These are phyloP conservation scores for Pythium vanterpoolii DNA, from an alignment of 352 stramenopile species.

Conservation along the genomic window DNA sequence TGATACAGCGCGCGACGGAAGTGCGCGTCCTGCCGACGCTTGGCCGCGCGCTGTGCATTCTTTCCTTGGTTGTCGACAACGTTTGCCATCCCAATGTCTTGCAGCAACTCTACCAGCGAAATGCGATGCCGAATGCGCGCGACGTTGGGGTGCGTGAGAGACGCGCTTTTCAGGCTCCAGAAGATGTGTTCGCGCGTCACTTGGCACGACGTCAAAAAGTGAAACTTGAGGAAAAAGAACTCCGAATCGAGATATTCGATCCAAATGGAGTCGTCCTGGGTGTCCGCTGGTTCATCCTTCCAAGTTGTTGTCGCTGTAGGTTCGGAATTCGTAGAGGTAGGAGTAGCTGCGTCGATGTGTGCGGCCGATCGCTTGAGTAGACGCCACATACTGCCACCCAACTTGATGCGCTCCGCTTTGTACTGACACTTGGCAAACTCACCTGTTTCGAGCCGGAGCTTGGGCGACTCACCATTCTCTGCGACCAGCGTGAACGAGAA, in stretches of 20 bases:
- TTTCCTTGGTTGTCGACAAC: constrained; percentile 30
- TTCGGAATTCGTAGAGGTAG: not conserved
- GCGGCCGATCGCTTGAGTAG: constrained; percentile 38
- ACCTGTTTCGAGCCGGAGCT: constrained; percentile 52
- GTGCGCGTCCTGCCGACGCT: constrained; percentile 21
- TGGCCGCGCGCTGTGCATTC: not conserved
- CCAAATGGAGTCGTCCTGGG: constrained; percentile 32
- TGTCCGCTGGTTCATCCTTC: not conserved
- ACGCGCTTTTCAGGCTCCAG: constrained; percentile 64
- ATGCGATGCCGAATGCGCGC: constrained; percentile 60
- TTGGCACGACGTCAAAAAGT: constrained; percentile 75
- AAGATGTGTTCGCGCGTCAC: constrained; percentile 70
- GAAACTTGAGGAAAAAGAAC: constrained; percentile 60
- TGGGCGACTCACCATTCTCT: constrained; percentile 35
- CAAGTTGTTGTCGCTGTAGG: not conserved
- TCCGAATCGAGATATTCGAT: constrained; percentile 69
- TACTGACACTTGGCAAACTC: constrained; percentile 73
- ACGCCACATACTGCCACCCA: constrained; percentile 49
- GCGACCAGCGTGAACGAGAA: constrained; percentile 55
- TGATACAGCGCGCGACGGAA: constrained; percentile 40
- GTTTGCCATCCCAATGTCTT: constrained; percentile 56
- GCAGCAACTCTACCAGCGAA: constrained; percentile 53
- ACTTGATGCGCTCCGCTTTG: constrained; percentile 46
- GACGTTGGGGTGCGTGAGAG: constrained; percentile 58
- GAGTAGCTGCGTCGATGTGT: constrained; percentile 12